A percentile compares a stretch with the other conserved stretches of the same genome.
Conservation (phyloP, 306 rosid species). For the Chamaecrista fasciculata region DNA sequence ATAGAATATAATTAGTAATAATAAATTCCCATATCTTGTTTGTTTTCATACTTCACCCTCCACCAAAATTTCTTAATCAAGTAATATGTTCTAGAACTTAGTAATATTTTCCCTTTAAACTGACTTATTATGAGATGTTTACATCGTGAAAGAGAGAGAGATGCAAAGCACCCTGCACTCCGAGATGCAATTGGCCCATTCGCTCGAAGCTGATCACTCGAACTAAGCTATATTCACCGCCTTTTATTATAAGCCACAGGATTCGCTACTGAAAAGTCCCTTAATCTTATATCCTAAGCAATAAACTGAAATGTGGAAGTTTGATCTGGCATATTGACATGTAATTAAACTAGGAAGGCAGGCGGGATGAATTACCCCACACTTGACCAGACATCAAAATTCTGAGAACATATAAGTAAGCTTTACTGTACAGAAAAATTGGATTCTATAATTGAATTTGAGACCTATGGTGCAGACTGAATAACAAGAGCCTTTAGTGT, state of each 20-base stretch:
- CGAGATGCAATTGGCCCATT: no score
- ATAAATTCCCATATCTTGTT: background rate
- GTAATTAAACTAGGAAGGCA: no score
- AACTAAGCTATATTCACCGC: no score
- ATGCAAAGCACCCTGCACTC: no score
- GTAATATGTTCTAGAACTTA: background rate
- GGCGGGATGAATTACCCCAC: background rate
- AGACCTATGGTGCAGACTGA: background rate
- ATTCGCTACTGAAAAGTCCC: no score
- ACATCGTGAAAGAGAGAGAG: background rate
- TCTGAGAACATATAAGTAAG: background rate
- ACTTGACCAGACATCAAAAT: constrained; percentile 9
- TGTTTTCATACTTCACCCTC: background rate
- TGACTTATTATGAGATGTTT: background rate
- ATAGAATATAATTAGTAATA: background rate
- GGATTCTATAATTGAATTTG: background rate
- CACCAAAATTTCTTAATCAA: background rate
- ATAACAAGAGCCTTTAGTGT: background rate
- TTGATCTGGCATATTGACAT: background rate
- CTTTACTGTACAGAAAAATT: background rate
- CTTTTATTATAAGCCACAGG: no score
- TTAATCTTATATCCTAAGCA: background rate
- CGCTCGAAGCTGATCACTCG: no score
- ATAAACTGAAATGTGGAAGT: background rate
- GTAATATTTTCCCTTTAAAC: background rate